These are phyloP conservation scores for Crithidia fasciculata DNA, from an alignment of 208 protist genomes.

Conservation along the genomic window DNA sequence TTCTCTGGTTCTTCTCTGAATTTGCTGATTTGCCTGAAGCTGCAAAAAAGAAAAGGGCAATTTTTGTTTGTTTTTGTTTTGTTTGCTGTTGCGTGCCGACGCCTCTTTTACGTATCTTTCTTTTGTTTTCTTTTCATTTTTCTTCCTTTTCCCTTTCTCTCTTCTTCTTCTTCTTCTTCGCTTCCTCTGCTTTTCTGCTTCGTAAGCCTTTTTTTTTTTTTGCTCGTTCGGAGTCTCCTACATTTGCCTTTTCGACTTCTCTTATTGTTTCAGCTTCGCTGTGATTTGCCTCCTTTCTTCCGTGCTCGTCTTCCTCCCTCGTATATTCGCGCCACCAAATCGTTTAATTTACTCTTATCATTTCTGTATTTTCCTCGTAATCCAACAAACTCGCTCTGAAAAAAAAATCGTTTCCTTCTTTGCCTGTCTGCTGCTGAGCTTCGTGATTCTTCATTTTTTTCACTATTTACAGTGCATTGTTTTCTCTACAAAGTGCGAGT, in stretches of 20 bases:
- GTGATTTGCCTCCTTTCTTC: too few species aligned
- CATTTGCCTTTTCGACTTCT: background rate
- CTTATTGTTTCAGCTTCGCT: too few species aligned
- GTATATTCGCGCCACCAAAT: background rate
- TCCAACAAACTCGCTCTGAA: background rate
- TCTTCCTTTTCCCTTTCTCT: background rate
- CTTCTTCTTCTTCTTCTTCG: background rate
- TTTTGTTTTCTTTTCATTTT: background rate
- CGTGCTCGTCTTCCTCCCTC: background rate
- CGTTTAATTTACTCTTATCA: background rate
- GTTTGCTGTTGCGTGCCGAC: too few species aligned
- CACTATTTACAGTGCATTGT: background rate
- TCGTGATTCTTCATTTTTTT: constrained; percentile 1
- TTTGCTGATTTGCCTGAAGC: background rate
- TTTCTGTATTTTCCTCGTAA: background rate
- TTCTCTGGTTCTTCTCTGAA: background rate
- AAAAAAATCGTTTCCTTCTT: background rate
- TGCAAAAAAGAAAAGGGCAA: too few species aligned
- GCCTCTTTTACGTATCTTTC: too few species aligned
- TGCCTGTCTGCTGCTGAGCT: background rate
- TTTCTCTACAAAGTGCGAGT: background rate
- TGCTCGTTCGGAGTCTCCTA: background rate
- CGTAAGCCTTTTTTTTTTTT: constrained; percentile 8
- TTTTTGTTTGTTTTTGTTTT: too few species aligned
- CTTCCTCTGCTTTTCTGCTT: constrained; percentile 13